phyloP scores from a whole-genome alignment of 2,329 filamentous ascomycete genomes.

The Alternaria atra region DNA sequence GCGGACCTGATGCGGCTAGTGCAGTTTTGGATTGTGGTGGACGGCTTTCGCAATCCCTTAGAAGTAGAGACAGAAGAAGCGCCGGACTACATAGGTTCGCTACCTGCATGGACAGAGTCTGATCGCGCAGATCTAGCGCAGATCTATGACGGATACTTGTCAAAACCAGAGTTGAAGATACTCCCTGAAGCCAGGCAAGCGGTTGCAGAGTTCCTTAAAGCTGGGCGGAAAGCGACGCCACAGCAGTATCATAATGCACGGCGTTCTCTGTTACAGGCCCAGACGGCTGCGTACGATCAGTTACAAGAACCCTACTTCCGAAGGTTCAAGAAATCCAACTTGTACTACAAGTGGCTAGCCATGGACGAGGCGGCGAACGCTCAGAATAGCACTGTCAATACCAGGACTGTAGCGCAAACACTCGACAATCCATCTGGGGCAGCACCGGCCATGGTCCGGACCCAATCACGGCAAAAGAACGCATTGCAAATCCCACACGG shows the following conservation, averaged over 20 bases:
- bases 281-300: constrained; percentile 83
- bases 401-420: constrained; percentile 37
- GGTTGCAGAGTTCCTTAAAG: constrained; percentile 80
- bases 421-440: constrained; percentile 33
- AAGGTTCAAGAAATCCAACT: constrained; percentile 87
- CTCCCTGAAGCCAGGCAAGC: constrained; percentile 72
- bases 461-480: constrained; percentile 56
- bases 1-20: constrained; percentile 86
- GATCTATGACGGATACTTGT: constrained; percentile 89
- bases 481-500: constrained; percentile 49
- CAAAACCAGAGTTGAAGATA: constrained; percentile 81
- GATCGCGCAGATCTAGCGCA: constrained; percentile 89
- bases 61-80: constrained; percentile 80
- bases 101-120: constrained; percentile 77
- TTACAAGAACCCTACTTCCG: constrained; percentile 84
- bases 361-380: constrained; percentile 72
- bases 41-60: constrained; percentile 92
- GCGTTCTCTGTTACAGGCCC: constrained; percentile 80
- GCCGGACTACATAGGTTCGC: constrained; percentile 60
- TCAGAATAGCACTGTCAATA: constrained; percentile 38
- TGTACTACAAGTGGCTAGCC: constrained; percentile 95
- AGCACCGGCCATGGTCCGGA: constrained; percentile 55
- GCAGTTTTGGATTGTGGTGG: constrained; percentile 98
- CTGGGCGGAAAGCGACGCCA: constrained; percentile 77
- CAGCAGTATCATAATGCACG: constrained; percentile 85